Evolutionary conservation across 345 rosid genomes (phyloP).

Genomic region (Mangifera indica): DNA sequence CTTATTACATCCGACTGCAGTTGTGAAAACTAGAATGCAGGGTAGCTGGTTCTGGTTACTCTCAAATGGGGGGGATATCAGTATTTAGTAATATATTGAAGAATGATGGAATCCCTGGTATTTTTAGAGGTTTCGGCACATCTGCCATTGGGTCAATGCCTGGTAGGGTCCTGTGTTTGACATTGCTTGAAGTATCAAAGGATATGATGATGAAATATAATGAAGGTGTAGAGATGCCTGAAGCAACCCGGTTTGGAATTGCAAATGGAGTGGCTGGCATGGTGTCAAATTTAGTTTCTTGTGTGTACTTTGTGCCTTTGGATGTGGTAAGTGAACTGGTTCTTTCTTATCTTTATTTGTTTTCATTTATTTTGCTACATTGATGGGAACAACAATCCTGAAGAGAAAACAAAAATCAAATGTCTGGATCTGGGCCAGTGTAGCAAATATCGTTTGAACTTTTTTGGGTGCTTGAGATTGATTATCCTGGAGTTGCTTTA

Average conservation of each 20-base stretch:
- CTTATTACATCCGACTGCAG: constrained; percentile 53
- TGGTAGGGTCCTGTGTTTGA: constrained; percentile 54
- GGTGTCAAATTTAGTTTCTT: constrained; percentile 59
- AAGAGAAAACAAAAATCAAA: constrained; percentile 8
- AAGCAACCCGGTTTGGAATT: constrained; percentile 51
- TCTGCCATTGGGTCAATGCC: constrained; percentile 61
- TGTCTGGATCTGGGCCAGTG: not conserved
- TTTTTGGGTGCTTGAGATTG: not conserved
- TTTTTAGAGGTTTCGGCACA: constrained; percentile 62
- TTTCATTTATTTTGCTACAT: not conserved
- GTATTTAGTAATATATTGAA: constrained; percentile 41
- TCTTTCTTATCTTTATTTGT: constrained; percentile 5
- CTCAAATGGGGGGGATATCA: constrained; percentile 37
- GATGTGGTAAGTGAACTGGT: constrained; percentile 53
- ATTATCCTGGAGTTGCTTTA: not conserved
- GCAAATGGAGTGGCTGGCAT: constrained; percentile 70
- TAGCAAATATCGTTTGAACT: not conserved
- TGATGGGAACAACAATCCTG: not conserved
- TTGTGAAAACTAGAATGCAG: constrained; percentile 67
- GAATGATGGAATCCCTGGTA: constrained; percentile 45
- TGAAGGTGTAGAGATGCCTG: constrained; percentile 40
- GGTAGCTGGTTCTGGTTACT: constrained; percentile 45
- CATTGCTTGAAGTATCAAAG: constrained; percentile 61
- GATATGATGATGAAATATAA: constrained; percentile 50
- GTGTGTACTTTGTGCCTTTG: constrained; percentile 57